These are phyloP conservation scores for Collybiopsis luxurians DNA, from an alignment of 768 basidiomycete species.

Conservation along the genomic window DNA sequence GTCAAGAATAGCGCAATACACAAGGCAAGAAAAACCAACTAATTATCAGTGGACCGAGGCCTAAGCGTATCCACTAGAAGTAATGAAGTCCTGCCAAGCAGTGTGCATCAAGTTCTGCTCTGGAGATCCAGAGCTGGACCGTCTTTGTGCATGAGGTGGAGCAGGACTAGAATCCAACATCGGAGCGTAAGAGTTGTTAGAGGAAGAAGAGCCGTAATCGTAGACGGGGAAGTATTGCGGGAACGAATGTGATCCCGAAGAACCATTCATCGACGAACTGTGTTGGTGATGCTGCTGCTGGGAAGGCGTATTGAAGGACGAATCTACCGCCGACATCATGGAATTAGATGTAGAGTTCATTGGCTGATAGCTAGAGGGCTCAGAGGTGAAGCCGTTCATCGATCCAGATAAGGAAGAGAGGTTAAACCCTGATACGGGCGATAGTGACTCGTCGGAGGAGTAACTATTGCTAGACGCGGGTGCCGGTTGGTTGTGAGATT, in stretches of 20 bases:
- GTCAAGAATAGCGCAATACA: too few relatives aligned
- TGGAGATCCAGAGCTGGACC: slow-evolving; percentile 52
- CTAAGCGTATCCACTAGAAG: slow-evolving; percentile 27
- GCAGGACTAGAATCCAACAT: slow-evolving; percentile 40
- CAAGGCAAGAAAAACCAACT: background rate
- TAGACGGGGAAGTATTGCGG: slow-evolving; percentile 77
- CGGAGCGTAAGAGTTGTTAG: slow-evolving; percentile 25
- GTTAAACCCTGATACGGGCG: slow-evolving; percentile 42
- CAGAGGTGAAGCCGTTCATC: slow-evolving; percentile 31
- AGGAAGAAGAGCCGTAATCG: slow-evolving; percentile 52
- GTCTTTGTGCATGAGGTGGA: slow-evolving; percentile 29
- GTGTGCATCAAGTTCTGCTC: slow-evolving; percentile 57
- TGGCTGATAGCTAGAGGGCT: slow-evolving; percentile 31
- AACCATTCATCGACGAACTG: slow-evolving; percentile 1
- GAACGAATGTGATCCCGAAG: slow-evolving; percentile 24
- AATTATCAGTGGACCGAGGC: background rate
- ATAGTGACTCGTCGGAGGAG: slow-evolving; percentile 30
- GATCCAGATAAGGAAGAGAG: slow-evolving; percentile 12
- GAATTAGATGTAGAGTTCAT: slow-evolving; percentile 9
- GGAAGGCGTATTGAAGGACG: slow-evolving; percentile 10
- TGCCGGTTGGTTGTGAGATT: slow-evolving; percentile 15
- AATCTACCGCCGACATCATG: slow-evolving; percentile 17
- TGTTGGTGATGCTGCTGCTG: slow-evolving; percentile 15
- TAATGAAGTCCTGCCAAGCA: slow-evolving; percentile 66
- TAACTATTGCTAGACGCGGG: slow-evolving; percentile 4